Evolutionary conservation across 2,329 filamentous ascomycete species (phyloP).

Genomic region (Aspergillus sp.): DNA sequence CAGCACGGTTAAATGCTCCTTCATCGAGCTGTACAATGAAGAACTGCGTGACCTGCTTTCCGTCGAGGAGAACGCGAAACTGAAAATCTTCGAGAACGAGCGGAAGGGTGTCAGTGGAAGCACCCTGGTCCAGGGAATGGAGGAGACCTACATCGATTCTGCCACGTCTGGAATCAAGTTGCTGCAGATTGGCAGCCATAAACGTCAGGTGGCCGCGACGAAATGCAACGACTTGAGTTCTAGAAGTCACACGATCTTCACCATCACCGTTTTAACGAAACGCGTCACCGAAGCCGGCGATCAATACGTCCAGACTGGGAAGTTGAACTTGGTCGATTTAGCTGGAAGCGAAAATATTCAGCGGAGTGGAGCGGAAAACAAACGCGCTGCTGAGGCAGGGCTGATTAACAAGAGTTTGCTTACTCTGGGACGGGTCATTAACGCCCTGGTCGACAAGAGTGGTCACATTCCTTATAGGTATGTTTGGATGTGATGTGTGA

Average conservation of each 20-base stretch:
- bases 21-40: constrained; percentile 98
- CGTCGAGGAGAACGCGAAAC: constrained; percentile 74
- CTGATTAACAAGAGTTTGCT: constrained; percentile 97
- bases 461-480: constrained; percentile 77
- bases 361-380: constrained; percentile 95
- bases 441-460: constrained; percentile 87
- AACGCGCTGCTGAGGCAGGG: constrained; percentile 90
- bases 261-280: constrained; percentile 88
- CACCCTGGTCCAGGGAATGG: constrained; percentile 95
- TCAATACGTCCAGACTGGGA: constrained; percentile 85
- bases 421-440: constrained; percentile 94
- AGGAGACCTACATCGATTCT: constrained; percentile 87
- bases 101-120: constrained; percentile 74
- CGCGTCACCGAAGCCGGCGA: constrained; percentile 78
- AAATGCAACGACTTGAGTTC: constrained; percentile 99
- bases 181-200: constrained; percentile 84
- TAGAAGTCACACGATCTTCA: constrained; percentile 95
- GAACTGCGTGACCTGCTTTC: constrained; percentile 88
- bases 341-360: constrained; percentile 98
- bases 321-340: constrained; percentile 93
- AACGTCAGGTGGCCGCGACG: constrained; percentile 97
- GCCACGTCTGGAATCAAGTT: constrained; percentile 84
- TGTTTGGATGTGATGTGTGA: not conserved
- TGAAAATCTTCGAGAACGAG: constrained; percentile 91
- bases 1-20: constrained; percentile 92